Evolutionary conservation across 2,329 filamentous ascomycete species (phyloP).

Genomic region (Venturia nashicola): DNA sequence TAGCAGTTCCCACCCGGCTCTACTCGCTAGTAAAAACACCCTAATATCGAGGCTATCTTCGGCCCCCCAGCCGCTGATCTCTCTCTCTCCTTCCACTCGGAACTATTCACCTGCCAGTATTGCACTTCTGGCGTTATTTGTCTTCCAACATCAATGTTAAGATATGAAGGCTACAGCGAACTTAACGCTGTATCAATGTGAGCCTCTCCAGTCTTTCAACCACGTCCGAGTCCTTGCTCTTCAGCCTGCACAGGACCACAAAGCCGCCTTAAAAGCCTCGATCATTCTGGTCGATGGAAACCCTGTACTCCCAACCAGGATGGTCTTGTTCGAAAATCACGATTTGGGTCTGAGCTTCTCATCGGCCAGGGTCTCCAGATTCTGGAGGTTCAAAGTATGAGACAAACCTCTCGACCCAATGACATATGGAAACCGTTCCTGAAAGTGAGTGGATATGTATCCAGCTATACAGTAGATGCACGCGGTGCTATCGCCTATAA

Average conservation of each 20-base stretch:
- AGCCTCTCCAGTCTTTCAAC: background rate
- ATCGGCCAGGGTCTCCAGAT: no score
- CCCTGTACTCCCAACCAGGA: no score
- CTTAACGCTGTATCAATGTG: background rate
- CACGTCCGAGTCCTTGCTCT: background rate
- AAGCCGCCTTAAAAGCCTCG: background rate
- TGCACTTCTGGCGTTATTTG: background rate
- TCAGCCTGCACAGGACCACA: background rate
- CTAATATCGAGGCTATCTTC: background rate
- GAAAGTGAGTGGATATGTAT: no score
- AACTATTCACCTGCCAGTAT: background rate
- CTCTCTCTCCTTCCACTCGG: background rate
- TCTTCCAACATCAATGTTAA: background rate
- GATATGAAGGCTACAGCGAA: background rate
- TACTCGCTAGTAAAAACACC: background rate
- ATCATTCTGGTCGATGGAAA: background rate
- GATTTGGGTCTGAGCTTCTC: no score
- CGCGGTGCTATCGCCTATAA: no score
- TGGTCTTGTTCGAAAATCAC: no score
- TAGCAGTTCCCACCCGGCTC: background rate
- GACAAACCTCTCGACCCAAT: no score
- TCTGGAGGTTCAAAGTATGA: no score
- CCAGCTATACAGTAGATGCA: no score
- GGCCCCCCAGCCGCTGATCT: background rate
- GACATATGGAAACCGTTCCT: no score